phyloP scores from a whole-genome alignment of 495 filamentous ascomycete genomes.

The Melanomma pulvis-pyrius region DNA sequence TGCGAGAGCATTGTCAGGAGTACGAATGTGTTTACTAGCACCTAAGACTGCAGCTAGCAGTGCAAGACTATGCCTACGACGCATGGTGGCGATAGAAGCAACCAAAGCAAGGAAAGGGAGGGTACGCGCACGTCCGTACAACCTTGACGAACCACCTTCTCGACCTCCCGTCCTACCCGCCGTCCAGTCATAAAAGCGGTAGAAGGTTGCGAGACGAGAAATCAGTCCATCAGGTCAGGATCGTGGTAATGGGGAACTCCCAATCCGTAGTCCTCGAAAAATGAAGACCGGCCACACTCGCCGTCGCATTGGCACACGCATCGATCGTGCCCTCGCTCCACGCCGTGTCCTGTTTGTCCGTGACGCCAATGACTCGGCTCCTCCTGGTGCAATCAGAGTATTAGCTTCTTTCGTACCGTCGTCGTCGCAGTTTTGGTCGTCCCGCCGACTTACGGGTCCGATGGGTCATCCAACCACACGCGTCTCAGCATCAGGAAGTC shows the following conservation, averaged over 20 bases:
- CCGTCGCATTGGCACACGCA: conserved; percentile 2
- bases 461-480: no score
- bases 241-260: conserved; percentile 14
- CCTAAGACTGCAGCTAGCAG: no score
- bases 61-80: no score
- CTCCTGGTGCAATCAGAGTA: not conserved
- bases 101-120: no score
- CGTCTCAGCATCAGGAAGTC: not conserved
- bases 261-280: conserved; percentile 15
- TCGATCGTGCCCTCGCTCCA: not conserved
- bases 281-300: not conserved
- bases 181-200: not conserved
- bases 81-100: no score
- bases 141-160: no score
- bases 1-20: no score
- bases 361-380: not conserved
- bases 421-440: not conserved
- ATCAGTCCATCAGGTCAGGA: conserved; percentile 8
- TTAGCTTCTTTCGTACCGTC: not conserved
- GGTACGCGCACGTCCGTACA: no score
- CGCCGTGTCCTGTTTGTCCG: not conserved
- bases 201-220: not conserved
- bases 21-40: no score
- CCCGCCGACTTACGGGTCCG: not conserved
- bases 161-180: no score